phyloP scores from a whole-genome alignment of 805 yeast genomes.

The Wickerhamiella allomyrinae region DNA sequence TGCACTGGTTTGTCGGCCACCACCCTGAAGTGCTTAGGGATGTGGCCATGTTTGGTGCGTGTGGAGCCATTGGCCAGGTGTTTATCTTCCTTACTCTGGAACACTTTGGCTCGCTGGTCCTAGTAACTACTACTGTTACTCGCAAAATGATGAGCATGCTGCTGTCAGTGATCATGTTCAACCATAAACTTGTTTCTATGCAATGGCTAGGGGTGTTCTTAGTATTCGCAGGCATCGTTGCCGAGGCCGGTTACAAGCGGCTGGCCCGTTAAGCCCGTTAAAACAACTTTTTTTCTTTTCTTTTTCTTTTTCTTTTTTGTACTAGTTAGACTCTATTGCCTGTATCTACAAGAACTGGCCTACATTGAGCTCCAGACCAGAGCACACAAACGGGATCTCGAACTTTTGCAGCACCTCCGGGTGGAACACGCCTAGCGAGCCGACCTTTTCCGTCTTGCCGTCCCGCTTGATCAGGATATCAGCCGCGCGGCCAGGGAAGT shows the following conservation, averaged over 20 bases:
- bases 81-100: slow-evolving; percentile 79
- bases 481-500: slow-evolving; percentile 97
- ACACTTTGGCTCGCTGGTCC: slow-evolving; percentile 65
- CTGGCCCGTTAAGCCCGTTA: not conserved
- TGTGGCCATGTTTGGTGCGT: slow-evolving; percentile 48
- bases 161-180: slow-evolving; percentile 70
- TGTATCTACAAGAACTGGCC: slow-evolving; percentile 45
- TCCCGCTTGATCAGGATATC: slow-evolving; percentile 47
- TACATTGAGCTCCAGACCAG: slow-evolving; percentile 78
- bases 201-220: slow-evolving; percentile 72
- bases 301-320: not conserved
- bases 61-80: slow-evolving; percentile 90
- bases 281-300: too few species aligned
- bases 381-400: slow-evolving; percentile 86
- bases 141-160: slow-evolving; percentile 94
- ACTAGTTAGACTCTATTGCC: too few species aligned
- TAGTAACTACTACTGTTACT: slow-evolving; percentile 90
- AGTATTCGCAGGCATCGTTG: slow-evolving; percentile 76
- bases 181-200: slow-evolving; percentile 45
- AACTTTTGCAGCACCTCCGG: slow-evolving; percentile 81
- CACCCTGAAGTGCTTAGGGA: slow-evolving; percentile 47
- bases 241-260: slow-evolving; percentile 50
- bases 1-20: slow-evolving; percentile 33
- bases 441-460: slow-evolving; percentile 27
- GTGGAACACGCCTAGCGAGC: slow-evolving; percentile 86